These are phyloP conservation scores for Lactarius sp. DNA, from an alignment of 768 basidiomycete species.

Conservation along the genomic window DNA sequence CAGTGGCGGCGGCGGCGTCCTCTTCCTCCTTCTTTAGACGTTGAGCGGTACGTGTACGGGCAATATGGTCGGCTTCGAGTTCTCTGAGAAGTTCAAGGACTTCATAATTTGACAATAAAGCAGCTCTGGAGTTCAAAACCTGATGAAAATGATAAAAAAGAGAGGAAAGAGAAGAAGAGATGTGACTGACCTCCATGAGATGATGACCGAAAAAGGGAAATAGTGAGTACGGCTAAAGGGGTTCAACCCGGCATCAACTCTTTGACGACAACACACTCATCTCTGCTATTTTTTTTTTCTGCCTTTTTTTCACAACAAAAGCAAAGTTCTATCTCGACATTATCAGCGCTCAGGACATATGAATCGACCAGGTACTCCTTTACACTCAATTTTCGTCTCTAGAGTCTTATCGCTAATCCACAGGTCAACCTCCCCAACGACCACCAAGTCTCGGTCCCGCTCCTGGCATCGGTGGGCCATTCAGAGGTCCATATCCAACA, in stretches of 20 bases:
- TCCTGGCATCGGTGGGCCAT: slow-evolving; percentile 57
- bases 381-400: background rate
- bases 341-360: slow-evolving; percentile 23
- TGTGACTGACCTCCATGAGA: slow-evolving; percentile 16
- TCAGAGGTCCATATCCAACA: slow-evolving; percentile 48
- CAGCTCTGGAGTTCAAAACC: slow-evolving; percentile 66
- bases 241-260: slow-evolving; percentile 3
- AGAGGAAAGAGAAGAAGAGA: background rate
- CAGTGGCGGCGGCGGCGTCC: slow-evolving; percentile 32
- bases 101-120: slow-evolving; percentile 87
- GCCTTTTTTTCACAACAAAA: background rate
- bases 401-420: slow-evolving; percentile 23
- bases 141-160: slow-evolving; percentile 28
- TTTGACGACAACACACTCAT: background rate
- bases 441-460: slow-evolving; percentile 70
- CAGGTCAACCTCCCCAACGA: slow-evolving; percentile 79
- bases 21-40: slow-evolving; percentile 79
- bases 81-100: slow-evolving; percentile 73
- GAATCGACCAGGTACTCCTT: slow-evolving; percentile 36
- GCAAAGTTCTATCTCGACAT: background rate
- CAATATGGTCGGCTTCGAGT: slow-evolving; percentile 68
- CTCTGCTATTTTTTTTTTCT: background rate
- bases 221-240: slow-evolving; percentile 3
- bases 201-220: slow-evolving; percentile 18
- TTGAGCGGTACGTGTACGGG: slow-evolving; percentile 61